Conservation (phyloP, 345 rosid species). For the Boechera retrofracta region DNA sequence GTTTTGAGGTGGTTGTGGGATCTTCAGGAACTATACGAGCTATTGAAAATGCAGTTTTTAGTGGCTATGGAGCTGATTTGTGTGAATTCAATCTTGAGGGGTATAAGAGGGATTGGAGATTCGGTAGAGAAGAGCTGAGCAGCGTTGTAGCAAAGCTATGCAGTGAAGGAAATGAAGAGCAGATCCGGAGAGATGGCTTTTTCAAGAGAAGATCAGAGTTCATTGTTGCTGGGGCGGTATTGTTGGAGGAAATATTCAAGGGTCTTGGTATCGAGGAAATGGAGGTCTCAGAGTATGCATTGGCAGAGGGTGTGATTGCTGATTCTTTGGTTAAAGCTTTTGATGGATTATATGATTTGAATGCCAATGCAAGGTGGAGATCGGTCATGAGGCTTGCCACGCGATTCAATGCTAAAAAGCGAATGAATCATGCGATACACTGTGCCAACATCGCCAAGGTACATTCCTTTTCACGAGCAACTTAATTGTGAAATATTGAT, state of each 20-base stretch:
- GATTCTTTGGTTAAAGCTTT: slow-evolving; percentile 55
- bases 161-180: slow-evolving; percentile 53
- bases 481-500: not conserved
- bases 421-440: slow-evolving; percentile 56
- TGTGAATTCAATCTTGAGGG: slow-evolving; percentile 40
- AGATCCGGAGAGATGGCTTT: slow-evolving; percentile 54
- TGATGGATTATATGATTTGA: slow-evolving; percentile 51
- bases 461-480: slow-evolving; percentile 23
- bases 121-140: slow-evolving; percentile 53
- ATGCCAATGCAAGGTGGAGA: slow-evolving; percentile 64
- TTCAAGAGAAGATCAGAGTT: slow-evolving; percentile 72
- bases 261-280: slow-evolving; percentile 62
- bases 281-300: slow-evolving; percentile 72
- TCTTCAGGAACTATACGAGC: slow-evolving; percentile 72
- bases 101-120: slow-evolving; percentile 65
- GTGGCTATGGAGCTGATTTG: slow-evolving; percentile 48
- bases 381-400: slow-evolving; percentile 59
- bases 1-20: slow-evolving; percentile 67
- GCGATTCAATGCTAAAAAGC: slow-evolving; percentile 56
- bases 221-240: slow-evolving; percentile 68
- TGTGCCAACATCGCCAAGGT: slow-evolving; percentile 70
- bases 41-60: slow-evolving; percentile 64
- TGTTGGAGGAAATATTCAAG: slow-evolving; percentile 72
- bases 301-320: slow-evolving; percentile 73
- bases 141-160: slow-evolving; percentile 58